Percentiles rank a stretch among this genome's conserved stretches.
Evolutionary conservation across 225 moss, liverwort and hornwort species (phyloP).

Genomic region (Bryoerythrophyllum caledonicum): DNA sequence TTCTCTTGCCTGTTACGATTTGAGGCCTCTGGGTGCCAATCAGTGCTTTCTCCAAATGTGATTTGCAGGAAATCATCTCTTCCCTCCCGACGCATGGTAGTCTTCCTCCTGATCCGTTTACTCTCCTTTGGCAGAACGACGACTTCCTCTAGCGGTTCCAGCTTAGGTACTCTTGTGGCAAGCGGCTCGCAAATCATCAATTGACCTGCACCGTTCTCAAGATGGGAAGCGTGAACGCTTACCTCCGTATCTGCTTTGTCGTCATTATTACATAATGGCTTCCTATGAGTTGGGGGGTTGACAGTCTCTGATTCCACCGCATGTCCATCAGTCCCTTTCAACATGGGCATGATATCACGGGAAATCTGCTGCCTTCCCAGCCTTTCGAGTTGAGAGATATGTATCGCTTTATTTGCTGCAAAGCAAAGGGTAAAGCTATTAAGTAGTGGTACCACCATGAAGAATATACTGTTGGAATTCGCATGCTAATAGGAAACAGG

Average conservation of each 20-base stretch:
- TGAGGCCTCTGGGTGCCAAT: conserved; percentile 20
- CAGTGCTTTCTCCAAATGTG: conserved; percentile 27
- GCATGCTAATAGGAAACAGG: not conserved
- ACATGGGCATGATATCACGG: conserved; percentile 39
- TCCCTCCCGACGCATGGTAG: conserved; percentile 45
- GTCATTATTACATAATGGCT: conserved; percentile 4
- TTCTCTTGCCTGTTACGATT: conserved; percentile 12
- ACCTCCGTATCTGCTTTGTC: conserved; percentile 25
- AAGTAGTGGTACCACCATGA: not conserved
- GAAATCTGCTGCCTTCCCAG: conserved; percentile 42
- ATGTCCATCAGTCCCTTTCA: conserved; percentile 26
- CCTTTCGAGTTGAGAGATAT: conserved; percentile 45
- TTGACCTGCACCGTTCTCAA: conserved; percentile 23
- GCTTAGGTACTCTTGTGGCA: conserved; percentile 30
- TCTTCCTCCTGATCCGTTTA: conserved; percentile 43
- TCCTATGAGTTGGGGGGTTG: conserved; percentile 3
- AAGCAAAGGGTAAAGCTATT: conserved; percentile 4
- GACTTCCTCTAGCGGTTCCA: conserved; percentile 33
- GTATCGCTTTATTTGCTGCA: conserved; percentile 42
- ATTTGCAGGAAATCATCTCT: conserved; percentile 42
- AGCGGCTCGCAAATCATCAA: conserved; percentile 23
- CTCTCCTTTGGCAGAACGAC: conserved; percentile 26
- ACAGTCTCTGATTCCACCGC: conserved; percentile 13
- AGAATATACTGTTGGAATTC: not conserved
- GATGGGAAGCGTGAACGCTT: too few species aligned